Base-by-base conservation (phyloP, 2,329 filamentous ascomycete species). In the Venturia effusa region DNA sequence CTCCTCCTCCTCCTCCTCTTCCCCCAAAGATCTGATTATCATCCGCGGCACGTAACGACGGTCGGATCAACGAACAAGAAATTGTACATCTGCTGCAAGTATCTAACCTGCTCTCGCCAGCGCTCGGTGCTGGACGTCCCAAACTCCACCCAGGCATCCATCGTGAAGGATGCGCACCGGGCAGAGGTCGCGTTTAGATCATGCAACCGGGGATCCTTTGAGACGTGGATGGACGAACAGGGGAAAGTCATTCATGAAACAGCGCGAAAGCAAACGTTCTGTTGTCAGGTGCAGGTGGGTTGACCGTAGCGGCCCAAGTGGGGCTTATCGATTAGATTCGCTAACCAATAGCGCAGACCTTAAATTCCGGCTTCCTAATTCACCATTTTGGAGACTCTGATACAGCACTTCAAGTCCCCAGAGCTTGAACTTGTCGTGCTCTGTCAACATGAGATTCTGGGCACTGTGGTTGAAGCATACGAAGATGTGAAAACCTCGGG, bases 121-220 rank as follows among this genome's bases (percentile, higher is more conserved):
- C 27, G 0, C 15, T 27, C 11, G 15, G 45, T 27, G 10, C 6
- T 51, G 45, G 30, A 34, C 30, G 10, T 22, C 13, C n/a, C 51
- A 34, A 17, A 19, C 30, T 27, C 27, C 27, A 27, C n/a, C 27
- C 30, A n/a, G 51, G 27, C 51, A 10, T 17, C 24, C 5, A 32
- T 32, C 17, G 48, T 57, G 51, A 15, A 27, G 7, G 51, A 57
- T 57, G 51, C 30, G 51, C 51, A 57, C 51, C 30, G 51, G 51
- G 30, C 51, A 34, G 51, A 34, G 51, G 51, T 57, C 51, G 51
- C 51, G 24, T 34, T 57, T 57, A 57, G 51, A 57, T 57, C 51
- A 57, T 57, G 51, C 51, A 57, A 13, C 51, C 51, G 19, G 51
- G 45, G 51, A 34, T 57, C 51, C 51, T 57, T 57, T 30, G 51